A percentile compares a stretch with the other conserved stretches of the same genome.
Conservation (phyloP, 2,329 filamentous ascomycete species). For the Venturia asperata region DNA sequence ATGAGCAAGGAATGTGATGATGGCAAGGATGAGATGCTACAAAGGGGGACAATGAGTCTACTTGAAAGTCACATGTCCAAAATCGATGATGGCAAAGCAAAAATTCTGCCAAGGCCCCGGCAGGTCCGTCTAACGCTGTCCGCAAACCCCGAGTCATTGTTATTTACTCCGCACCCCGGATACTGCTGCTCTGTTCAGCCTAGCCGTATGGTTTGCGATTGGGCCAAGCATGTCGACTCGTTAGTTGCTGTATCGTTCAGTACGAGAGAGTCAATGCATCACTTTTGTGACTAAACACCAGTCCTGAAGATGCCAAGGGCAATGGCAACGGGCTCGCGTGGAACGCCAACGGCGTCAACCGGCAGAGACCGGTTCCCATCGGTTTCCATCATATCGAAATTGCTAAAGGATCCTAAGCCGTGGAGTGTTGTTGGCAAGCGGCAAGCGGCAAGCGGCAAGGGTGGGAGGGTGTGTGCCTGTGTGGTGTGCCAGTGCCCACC, state of each 20-base stretch:
- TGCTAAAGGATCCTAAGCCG: no score
- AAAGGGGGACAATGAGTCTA: not conserved
- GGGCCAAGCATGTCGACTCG: not conserved
- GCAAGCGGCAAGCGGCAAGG: no score
- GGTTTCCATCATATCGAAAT: no score
- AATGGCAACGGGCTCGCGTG: not conserved
- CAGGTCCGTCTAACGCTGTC: not conserved
- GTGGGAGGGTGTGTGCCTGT: no score
- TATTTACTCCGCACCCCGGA: not conserved
- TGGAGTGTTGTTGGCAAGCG: no score
- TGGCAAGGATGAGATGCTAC: not conserved
- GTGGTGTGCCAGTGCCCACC: no score
- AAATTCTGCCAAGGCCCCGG: no score
- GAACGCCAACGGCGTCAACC: no score
- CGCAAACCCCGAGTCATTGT: not conserved
- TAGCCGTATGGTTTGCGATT: not conserved
- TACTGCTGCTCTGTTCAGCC: not conserved
- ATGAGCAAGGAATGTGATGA: not conserved
- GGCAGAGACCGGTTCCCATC: no score
- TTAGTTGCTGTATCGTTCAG: not conserved
- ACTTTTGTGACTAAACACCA: not conserved
- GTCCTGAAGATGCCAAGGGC: not conserved
- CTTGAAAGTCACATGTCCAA: not conserved
- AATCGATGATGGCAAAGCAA: conserved; percentile 8
- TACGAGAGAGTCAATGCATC: not conserved